Percentiles rank a stretch among this genome's conserved stretches.
Conservation (phyloP, 1,284 basidiomycete genomes). For the Athelia psychrophila region DNA sequence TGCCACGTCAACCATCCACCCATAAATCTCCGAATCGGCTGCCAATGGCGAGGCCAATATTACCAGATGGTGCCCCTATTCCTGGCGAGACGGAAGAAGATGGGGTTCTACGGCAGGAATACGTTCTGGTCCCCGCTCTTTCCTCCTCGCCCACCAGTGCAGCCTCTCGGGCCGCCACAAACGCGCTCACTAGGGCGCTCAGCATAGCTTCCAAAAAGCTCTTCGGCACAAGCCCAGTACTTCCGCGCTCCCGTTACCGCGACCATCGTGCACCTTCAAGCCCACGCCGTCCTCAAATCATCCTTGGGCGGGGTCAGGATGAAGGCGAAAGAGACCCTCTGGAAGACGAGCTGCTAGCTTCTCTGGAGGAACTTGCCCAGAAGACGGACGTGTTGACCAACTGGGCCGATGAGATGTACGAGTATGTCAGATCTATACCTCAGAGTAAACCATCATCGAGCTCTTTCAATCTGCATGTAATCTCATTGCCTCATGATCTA, state of each 20-base stretch:
- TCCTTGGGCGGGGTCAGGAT: constrained; percentile 34
- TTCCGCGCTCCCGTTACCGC: constrained; percentile 33
- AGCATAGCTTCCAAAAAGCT: constrained; percentile 89
- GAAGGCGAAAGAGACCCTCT: constrained; percentile 58
- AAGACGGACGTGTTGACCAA: constrained; percentile 93
- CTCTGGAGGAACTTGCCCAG: constrained; percentile 87
- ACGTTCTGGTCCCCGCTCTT: constrained; percentile 64
- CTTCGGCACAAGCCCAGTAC: constrained; percentile 62
- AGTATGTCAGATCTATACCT: constrained; percentile 73
- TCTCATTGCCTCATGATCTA: constrained; percentile 21
- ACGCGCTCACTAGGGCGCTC: constrained; percentile 82
- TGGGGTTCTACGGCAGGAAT: constrained; percentile 68
- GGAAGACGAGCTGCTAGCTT: constrained; percentile 76
- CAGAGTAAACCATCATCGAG: constrained; percentile 46
- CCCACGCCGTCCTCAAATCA: constrained; percentile 48
- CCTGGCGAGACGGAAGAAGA: constrained; percentile 84
- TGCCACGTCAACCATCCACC: not conserved
- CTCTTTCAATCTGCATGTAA: too few relatives aligned
- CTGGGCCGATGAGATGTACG: constrained; percentile 92
- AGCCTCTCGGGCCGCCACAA: constrained; percentile 57
- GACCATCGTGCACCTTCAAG: constrained; percentile 42
- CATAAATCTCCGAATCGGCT: constrained; percentile 13
- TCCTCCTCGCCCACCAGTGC: constrained; percentile 65
- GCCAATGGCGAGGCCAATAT: constrained; percentile 31
- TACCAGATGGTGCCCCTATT: constrained; percentile 65